phyloP scores from a whole-genome alignment of 306 rosid species.

The Fragaria iinumae region DNA sequence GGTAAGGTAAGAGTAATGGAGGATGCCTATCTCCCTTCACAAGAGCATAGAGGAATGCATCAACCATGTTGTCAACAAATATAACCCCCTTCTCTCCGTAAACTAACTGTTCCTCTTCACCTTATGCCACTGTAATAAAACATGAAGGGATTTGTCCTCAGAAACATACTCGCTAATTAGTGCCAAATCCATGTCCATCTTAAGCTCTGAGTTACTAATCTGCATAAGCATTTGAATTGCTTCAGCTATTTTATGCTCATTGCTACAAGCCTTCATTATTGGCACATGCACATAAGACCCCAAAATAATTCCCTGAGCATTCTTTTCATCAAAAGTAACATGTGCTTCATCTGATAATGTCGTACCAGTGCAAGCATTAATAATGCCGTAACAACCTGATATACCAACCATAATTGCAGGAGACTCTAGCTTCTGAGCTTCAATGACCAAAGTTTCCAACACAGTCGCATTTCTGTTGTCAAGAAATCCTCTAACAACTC shows the following conservation, averaged over 20 bases:
- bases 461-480: too few relatives aligned
- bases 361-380: conserved; percentile 66
- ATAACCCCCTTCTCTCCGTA: conserved; percentile 63
- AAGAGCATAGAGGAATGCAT: conserved; percentile 83
- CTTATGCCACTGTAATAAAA: conserved; percentile 88
- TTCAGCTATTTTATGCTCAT: conserved; percentile 73
- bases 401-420: conserved; percentile 37
- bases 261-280: conserved; percentile 84
- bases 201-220: conserved; percentile 72
- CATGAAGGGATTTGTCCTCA: conserved; percentile 67
- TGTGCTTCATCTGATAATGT: conserved; percentile 80
- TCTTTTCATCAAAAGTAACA: conserved; percentile 72
- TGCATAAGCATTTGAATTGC: conserved; percentile 79
- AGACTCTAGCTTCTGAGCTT: conserved; percentile 24
- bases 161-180: conserved; percentile 75
- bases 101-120: conserved; percentile 56
- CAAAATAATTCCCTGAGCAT: conserved; percentile 59
- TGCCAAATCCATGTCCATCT: conserved; percentile 64
- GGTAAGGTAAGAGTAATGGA: too few relatives aligned
- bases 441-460: conserved; percentile 39
- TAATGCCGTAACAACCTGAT: conserved; percentile 67
- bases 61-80: conserved; percentile 70
- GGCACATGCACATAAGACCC: conserved; percentile 88
- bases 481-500: too few relatives aligned
- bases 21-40: conserved; percentile 58